Conservation (phyloP, 2,329 filamentous ascomycete genomes). For the Plectosphaerella sp. region DNA sequence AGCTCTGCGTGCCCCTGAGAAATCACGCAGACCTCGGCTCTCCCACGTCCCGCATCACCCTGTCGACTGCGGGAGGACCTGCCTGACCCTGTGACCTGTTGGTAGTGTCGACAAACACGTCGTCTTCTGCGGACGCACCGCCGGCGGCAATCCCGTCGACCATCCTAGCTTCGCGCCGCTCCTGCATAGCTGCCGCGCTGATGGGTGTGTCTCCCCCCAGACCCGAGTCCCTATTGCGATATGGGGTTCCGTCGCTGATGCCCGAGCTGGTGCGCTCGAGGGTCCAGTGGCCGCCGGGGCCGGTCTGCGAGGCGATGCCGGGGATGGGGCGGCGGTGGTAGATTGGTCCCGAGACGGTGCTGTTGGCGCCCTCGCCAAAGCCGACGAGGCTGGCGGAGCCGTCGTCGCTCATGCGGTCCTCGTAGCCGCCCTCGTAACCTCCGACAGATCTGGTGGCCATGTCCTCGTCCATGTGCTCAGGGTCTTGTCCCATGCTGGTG, state of each 20-base stretch:
- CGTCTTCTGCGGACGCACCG: conserved; percentile 40
- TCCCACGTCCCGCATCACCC: too few species aligned
- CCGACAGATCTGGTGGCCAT: conserved; percentile 38
- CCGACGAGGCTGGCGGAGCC: conserved; percentile 79
- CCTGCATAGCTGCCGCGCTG: conserved; percentile 41
- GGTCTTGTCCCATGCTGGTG: conserved; percentile 45
- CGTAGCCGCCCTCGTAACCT: conserved; percentile 46
- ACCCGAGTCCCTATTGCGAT: conserved; percentile 26
- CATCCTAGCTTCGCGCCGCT: conserved; percentile 58
- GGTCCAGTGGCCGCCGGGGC: conserved; percentile 27
- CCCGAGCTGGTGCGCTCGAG: conserved; percentile 49
- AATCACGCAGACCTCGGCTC: too few species aligned
- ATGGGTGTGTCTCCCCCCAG: conserved; percentile 34
- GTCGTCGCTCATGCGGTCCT: conserved; percentile 81
- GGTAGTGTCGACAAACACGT: conserved; percentile 61
- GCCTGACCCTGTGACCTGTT: conserved; percentile 34
- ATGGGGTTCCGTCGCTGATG: conserved; percentile 38
- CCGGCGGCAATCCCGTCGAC: conserved; percentile 62
- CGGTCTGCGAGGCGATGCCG: conserved; percentile 15
- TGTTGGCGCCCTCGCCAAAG: conserved; percentile 88
- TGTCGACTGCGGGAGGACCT: too few species aligned
- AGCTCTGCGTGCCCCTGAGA: too few species aligned
- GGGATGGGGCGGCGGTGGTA: conserved; percentile 50
- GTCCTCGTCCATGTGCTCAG: conserved; percentile 50
- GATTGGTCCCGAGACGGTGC: conserved; percentile 76